Evolutionary conservation across 345 rosid genomes (phyloP).

Genomic region (Anacardium occidentale): DNA sequence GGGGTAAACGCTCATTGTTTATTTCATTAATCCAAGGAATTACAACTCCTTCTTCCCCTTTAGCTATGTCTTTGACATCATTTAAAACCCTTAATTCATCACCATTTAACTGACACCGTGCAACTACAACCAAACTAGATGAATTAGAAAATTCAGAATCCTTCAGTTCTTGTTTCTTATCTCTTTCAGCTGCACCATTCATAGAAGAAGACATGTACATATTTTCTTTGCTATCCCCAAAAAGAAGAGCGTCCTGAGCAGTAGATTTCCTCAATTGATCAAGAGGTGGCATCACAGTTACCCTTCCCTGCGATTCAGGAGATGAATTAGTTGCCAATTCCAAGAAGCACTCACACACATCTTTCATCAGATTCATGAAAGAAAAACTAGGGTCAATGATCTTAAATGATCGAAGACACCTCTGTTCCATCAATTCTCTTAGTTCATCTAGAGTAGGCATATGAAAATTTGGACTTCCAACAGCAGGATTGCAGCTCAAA

Average conservation of each 20-base stretch:
- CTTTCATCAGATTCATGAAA: conserved; percentile 60
- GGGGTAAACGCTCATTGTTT: conserved; percentile 50
- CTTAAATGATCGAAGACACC: conserved; percentile 72
- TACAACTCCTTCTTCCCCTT: conserved; percentile 65
- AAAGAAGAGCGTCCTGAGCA: conserved; percentile 27
- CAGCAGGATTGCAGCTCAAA: conserved; percentile 59
- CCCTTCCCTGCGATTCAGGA: conserved; percentile 54
- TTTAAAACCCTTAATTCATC: conserved; percentile 51
- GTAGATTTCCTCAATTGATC: conserved; percentile 50
- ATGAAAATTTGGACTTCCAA: conserved; percentile 51
- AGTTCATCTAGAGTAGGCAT: conserved; percentile 71
- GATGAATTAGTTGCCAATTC: conserved; percentile 59
- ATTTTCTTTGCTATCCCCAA: conserved; percentile 22
- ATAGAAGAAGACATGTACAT: conserved; percentile 1
- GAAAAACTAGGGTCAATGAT: conserved; percentile 75
- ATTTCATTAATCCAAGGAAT: conserved; percentile 80
- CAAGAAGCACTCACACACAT: conserved; percentile 76
- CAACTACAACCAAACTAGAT: conserved; percentile 45
- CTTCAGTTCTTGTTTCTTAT: conserved; percentile 16
- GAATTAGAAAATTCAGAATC: conserved; percentile 16
- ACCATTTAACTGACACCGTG: conserved; percentile 44
- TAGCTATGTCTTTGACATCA: conserved; percentile 52
- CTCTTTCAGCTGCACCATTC: conserved; percentile 33
- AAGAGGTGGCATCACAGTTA: conserved; percentile 37
- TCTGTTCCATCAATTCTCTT: conserved; percentile 67